These are phyloP conservation scores for Fusarium sp. DNA, from an alignment of 2,329 filamentous ascomycete genomes.

Conservation along the genomic window DNA sequence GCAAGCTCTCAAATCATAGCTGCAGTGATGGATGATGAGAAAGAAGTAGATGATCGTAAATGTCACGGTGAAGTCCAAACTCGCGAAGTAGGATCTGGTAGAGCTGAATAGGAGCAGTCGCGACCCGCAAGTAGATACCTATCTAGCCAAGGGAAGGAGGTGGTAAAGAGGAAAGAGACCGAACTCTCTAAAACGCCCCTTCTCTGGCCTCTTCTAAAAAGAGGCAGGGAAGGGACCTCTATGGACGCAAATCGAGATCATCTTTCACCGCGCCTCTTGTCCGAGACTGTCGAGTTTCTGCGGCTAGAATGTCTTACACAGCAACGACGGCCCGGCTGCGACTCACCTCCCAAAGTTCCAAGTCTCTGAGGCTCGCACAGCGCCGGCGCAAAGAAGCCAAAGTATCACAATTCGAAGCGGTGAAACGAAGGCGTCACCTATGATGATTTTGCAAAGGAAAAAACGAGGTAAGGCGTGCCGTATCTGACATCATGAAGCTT, in stretches of 20 bases:
- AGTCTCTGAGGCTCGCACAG: constrained; percentile 6
- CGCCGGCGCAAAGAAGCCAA: constrained; percentile 16
- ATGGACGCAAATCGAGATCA: background rate
- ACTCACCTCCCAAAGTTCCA: background rate
- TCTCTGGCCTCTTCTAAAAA: constrained; percentile 1
- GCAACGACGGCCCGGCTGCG: constrained; percentile 8
- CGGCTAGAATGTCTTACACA: constrained; percentile 7
- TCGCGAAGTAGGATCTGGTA: background rate
- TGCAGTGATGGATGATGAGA: constrained; percentile 45
- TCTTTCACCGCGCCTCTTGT: constrained; percentile 3
- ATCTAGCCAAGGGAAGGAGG: constrained; percentile 9
- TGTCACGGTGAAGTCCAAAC: background rate
- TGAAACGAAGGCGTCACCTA: constrained; percentile 27
- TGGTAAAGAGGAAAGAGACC: background rate
- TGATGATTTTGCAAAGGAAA: constrained; percentile 3
- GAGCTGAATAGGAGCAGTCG: background rate
- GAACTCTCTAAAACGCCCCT: constrained; percentile 1
- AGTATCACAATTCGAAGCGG: constrained; percentile 24
- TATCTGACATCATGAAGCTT: background rate
- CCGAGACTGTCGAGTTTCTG: constrained; percentile 2
- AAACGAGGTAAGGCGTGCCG: constrained; percentile 1
- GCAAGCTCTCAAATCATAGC: constrained; percentile 52
- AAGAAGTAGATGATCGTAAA: constrained; percentile 33
- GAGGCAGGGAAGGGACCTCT: constrained; percentile 1
- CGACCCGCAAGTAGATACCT: background rate